A percentile compares a stretch with the other conserved stretches of the same genome.
These are phyloP conservation scores for Symbiodinium pilosum DNA, from an alignment of 73 alveolate species.

Conservation along the genomic window DNA sequence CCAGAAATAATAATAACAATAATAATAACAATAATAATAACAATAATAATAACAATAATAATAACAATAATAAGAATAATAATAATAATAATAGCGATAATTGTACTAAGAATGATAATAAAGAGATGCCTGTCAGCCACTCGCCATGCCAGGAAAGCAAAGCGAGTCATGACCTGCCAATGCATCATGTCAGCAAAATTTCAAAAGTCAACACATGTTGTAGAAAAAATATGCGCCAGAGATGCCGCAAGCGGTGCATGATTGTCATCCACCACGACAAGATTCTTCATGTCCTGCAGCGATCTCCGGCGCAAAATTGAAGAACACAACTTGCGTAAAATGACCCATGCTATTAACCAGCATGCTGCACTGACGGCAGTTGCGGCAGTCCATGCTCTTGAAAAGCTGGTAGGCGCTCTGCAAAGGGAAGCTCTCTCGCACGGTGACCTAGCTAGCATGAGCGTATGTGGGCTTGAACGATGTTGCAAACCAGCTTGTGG, in stretches of 20 bases:
- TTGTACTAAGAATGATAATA: too few species aligned
- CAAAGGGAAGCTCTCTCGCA: constrained; percentile 61
- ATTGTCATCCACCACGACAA: constrained; percentile 81
- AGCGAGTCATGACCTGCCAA: constrained; percentile 60
- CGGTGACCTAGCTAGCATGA: constrained; percentile 57
- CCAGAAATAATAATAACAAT: too few species aligned
- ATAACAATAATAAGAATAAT: too few species aligned
- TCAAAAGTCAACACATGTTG: not conserved
- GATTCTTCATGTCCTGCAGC: constrained; percentile 78
- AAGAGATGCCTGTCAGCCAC: constrained; percentile 42
- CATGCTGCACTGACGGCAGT: too few species aligned
- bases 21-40: too few species aligned
- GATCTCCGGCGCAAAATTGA: not conserved
- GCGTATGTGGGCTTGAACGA: too few species aligned
- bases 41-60: too few species aligned
- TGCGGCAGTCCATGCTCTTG: constrained; percentile 76
- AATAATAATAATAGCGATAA: too few species aligned
- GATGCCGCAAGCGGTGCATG: constrained; percentile 40
- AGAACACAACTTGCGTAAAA: not conserved
- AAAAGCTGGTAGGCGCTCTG: constrained; percentile 87
- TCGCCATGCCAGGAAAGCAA: constrained; percentile 80
- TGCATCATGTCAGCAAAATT: not conserved
- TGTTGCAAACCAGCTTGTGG: too few species aligned
- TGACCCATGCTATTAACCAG: too few species aligned
- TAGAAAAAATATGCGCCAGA: not conserved